Evolutionary conservation across 2,329 filamentous ascomycete species (phyloP).

Genomic region (Coniochaeta sp.): DNA sequence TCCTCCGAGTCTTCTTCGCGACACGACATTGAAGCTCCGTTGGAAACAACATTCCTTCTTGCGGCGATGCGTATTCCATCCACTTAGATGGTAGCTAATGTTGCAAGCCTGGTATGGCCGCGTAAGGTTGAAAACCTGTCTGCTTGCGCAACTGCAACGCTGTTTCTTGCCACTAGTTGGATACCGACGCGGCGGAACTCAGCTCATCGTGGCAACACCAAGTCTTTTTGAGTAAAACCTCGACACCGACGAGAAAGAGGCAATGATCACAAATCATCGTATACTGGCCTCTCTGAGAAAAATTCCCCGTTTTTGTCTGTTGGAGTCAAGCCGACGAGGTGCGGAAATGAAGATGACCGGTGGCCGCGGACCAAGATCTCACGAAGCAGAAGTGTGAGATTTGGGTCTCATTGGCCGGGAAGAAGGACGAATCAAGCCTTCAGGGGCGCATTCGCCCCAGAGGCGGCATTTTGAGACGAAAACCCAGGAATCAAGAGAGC

Average conservation of each 20-base stretch:
- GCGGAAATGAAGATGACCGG: neutral
- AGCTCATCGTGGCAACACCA: neutral
- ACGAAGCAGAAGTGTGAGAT: neutral
- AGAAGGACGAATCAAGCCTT: neutral
- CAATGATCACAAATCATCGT: neutral
- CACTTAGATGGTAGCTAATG: neutral
- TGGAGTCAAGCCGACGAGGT: no score
- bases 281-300: neutral
- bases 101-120: no score
- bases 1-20: neutral
- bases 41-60: neutral
- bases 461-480: no score
- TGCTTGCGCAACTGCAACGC: neutral
- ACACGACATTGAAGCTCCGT: neutral
- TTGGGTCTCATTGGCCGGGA: neutral
- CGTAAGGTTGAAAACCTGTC: no score
- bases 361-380: neutral
- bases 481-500: neutral
- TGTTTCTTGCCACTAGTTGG: neutral
- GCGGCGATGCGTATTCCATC: neutral
- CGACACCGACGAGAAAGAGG: neutral
- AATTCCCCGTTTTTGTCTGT: no score
- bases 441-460: neutral
- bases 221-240: neutral
- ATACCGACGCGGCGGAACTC: neutral